phyloP scores from a whole-genome alignment of 2,329 filamentous ascomycete species.

The Dothideomycetes sp. region DNA sequence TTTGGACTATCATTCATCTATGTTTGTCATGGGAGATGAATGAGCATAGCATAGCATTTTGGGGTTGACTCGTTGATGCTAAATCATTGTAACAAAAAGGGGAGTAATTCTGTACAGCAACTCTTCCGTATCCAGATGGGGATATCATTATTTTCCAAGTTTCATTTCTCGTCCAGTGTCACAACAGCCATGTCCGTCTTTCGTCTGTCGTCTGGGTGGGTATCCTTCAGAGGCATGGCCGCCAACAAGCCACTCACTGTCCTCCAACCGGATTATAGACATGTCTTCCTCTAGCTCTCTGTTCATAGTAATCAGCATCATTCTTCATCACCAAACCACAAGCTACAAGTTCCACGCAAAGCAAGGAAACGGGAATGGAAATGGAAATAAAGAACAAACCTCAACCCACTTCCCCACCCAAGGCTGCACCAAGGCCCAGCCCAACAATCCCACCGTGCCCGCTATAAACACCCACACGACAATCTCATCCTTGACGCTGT shows the following conservation, averaged over 20 bases:
- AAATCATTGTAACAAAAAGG: conserved; percentile 10
- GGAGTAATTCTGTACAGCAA: conserved; percentile 9
- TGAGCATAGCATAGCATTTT: neutral
- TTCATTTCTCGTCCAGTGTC: too few species aligned
- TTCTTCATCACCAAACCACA: too few species aligned
- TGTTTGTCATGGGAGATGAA: too few species aligned
- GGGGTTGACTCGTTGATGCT: neutral
- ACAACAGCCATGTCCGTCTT: too few species aligned
- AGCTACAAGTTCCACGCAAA: too few species aligned
- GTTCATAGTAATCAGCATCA: neutral
- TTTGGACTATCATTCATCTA: too few species aligned
- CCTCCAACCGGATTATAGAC: conserved; percentile 42
- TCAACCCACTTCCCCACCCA: conserved; percentile 47
- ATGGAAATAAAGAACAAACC: conserved; percentile 24
- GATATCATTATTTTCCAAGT: neutral
- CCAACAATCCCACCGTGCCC: conserved; percentile 48
- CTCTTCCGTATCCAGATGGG: too few species aligned
- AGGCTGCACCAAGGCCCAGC: conserved; percentile 49
- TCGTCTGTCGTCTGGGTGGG: too few species aligned
- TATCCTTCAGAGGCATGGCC: too few species aligned
- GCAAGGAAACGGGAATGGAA: too few species aligned
- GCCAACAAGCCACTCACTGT: too few species aligned
- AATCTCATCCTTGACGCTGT: conserved; percentile 56
- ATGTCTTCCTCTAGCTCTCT: conserved; percentile 37
- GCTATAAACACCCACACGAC: conserved; percentile 57